Evolutionary conservation across 345 rosid species (phyloP), one percentile per base, ranked within the genome.

Genomic region (Zanthoxylum bungeanum): DNA sequence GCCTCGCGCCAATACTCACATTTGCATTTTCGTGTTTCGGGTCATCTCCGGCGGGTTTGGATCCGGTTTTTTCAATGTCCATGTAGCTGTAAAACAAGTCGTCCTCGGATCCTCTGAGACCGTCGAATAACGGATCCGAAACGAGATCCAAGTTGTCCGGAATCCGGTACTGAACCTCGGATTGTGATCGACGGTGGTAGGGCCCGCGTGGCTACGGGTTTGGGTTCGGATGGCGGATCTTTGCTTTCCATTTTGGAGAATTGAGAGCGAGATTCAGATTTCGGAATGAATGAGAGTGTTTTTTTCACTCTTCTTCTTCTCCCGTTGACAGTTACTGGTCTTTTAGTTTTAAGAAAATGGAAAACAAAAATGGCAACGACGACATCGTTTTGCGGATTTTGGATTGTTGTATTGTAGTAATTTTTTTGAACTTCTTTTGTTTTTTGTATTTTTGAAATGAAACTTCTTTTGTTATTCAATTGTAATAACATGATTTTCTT

Each of bases 41-140:
- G 56, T 77, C 82, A 19, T 82, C 73, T 16, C 79, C 86, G 34
- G 75, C 80, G 24, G 81, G 61, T 44, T 81, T 83, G 75, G 81
- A 86, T 80, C 92, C 96, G 12, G 91, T 76, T 64, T 87, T 85
- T 78, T 91, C 95, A 17, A 86, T 85, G 80, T 89, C 95, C 88
- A 93, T 87, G 84, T 87, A 93, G 22, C 89, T 86, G 56, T 82
- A 85, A 70, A 89, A 85, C 76, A 91, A 77, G 73, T 87, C 91
- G 50, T 91, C 98, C 75, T 93, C 94, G 75, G 97, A 86, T 36
- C 76, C 78, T 80, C 92, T 90, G 52, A 89, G 78, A 36, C 83
- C 91, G 39, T 85, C 84, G 75, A 85, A 84, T 49, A 86, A 79
- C 2, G 82, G 92, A 71, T 34, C 37, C 37, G 4, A 34, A 34